These are phyloP conservation scores for Hypericum perforatum DNA, from an alignment of 345 rosid genomes.

Conservation along the genomic window DNA sequence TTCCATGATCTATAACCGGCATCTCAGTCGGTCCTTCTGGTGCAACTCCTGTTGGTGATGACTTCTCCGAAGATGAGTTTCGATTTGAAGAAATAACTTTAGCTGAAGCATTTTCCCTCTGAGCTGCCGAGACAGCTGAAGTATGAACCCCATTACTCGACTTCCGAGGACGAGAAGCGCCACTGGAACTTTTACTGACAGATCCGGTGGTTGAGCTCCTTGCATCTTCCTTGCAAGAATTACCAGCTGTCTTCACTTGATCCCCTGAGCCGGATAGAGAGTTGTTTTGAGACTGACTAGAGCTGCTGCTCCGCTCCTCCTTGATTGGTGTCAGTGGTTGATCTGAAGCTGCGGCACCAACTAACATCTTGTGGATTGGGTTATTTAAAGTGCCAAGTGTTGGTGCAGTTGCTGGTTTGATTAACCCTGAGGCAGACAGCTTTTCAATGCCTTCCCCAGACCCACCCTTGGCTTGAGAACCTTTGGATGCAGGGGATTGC, in stretches of 20 bases:
- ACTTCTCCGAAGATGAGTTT: constrained; percentile 45
- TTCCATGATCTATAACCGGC: constrained; percentile 36
- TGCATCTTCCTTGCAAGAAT: constrained; percentile 52
- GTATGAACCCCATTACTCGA: constrained; percentile 45
- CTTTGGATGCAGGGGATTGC: constrained; percentile 53
- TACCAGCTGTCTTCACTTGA: constrained; percentile 44
- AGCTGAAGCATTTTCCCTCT: constrained; percentile 39
- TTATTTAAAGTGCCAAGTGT: constrained; percentile 45
- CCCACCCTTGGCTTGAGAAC: constrained; percentile 38
- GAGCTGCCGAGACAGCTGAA: constrained; percentile 25
- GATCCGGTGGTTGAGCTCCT: constrained; percentile 58
- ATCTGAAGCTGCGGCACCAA: constrained; percentile 28
- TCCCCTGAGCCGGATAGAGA: constrained; percentile 66
- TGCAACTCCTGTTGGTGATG: constrained; percentile 33
- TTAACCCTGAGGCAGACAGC: constrained; percentile 41
- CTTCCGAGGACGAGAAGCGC: constrained; percentile 48
- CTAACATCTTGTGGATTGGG: constrained; percentile 34
- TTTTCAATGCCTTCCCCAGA: constrained; percentile 43
- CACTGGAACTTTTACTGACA: constrained; percentile 30
- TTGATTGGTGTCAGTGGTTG: constrained; percentile 29
- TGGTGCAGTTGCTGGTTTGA: constrained; percentile 41
- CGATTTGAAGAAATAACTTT: constrained; percentile 42
- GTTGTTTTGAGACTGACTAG: constrained; percentile 77
- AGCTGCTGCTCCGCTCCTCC: constrained; percentile 75
- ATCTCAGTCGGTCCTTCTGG: constrained; percentile 47